These are phyloP conservation scores for Tolypocladium pustulatum DNA, from an alignment of 2,329 filamentous ascomycete genomes.

Conservation along the genomic window DNA sequence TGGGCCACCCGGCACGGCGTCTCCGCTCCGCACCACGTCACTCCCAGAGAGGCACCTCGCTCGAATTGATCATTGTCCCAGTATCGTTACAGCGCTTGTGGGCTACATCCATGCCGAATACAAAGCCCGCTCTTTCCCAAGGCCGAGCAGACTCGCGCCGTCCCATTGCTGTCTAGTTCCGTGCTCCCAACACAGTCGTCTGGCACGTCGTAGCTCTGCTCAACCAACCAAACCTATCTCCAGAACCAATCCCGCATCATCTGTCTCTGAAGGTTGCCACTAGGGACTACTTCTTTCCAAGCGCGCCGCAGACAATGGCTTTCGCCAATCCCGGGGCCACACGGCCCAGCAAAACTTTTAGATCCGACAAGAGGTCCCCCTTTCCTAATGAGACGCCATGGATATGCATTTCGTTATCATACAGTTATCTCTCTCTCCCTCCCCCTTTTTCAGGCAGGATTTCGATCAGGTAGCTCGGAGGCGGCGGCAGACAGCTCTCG, in stretches of 20 bases:
- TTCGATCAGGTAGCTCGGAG: not conserved
- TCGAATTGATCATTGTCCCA: not conserved
- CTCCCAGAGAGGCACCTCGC: not conserved
- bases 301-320: not conserved
- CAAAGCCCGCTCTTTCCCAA: not conserved
- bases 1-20: not conserved
- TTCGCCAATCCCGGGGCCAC: not conserved
- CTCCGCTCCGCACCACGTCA: not conserved
- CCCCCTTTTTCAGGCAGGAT: no score
- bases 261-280: not conserved
- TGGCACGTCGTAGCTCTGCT: not conserved
- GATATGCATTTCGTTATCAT: not conserved
- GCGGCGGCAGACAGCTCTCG: conserved; percentile 1
- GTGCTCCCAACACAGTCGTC: not conserved
- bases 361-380: not conserved
- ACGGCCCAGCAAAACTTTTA: not conserved
- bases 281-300: not conserved
- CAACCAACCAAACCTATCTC: not conserved
- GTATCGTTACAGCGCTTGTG: not conserved
- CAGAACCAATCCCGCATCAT: not conserved
- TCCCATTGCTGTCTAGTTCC: not conserved
- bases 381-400: not conserved
- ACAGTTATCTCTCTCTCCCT: no score
- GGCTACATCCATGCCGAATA: not conserved
- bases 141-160: not conserved